Evolutionary conservation across 208 protist species (phyloP).

Genomic region (Acanthamoeba divionensis): DNA sequence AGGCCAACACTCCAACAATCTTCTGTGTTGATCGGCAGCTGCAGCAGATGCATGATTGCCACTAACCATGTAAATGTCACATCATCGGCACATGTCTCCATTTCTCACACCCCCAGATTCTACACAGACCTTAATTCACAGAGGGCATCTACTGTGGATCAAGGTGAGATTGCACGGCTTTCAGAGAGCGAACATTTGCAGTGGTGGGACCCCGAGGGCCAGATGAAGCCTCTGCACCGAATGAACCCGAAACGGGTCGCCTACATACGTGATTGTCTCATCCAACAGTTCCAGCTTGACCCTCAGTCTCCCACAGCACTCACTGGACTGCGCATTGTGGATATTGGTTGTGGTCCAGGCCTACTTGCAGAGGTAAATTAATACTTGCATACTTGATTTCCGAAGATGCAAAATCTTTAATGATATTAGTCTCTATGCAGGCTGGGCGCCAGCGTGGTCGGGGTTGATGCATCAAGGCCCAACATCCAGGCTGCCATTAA

Average conservation of each 20-base stretch:
- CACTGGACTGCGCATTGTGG: conserved; percentile 79
- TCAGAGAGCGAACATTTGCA: background rate
- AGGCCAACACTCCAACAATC: too few species aligned
- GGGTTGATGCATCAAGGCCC: conserved; percentile 87
- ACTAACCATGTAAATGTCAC: too few species aligned
- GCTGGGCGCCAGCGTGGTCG: conserved; percentile 86
- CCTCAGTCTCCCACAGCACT: conserved; percentile 63
- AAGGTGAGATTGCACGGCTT: background rate
- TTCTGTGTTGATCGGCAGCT: too few species aligned
- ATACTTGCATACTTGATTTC: background rate
- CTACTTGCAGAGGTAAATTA: conserved; percentile 81
- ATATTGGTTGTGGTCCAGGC: conserved; percentile 90
- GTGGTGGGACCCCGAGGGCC: conserved; percentile 87
- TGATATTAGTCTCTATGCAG: conserved; percentile 77
- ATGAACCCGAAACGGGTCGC: conserved; percentile 89
- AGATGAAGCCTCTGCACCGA: conserved; percentile 87
- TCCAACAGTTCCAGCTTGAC: background rate
- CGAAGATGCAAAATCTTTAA: too few species aligned
- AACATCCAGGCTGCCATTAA: conserved; percentile 82
- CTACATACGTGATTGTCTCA: conserved; percentile 80
- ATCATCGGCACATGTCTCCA: too few species aligned
- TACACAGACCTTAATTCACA: too few species aligned
- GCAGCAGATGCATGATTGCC: too few species aligned
- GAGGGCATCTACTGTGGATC: background rate
- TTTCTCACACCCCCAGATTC: too few species aligned